phyloP scores from a whole-genome alignment of 2,329 filamentous ascomycete species.

The Exophiala spinifera region DNA sequence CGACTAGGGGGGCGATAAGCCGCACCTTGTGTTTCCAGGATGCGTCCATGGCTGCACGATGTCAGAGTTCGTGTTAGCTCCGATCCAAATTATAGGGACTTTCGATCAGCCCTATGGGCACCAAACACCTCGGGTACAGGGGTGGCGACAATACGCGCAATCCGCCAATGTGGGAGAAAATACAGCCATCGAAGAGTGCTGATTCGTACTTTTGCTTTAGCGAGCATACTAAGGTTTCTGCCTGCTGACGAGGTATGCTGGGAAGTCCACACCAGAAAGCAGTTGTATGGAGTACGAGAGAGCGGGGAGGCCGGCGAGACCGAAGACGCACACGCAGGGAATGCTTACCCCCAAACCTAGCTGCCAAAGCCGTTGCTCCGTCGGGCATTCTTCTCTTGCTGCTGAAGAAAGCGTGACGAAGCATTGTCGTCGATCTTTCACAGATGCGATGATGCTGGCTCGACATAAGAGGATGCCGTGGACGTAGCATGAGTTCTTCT shows the following conservation, averaged over 20 bases:
- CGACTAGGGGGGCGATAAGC: not conserved
- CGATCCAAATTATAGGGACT: not conserved
- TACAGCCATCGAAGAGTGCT: not conserved
- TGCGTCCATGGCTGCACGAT: conserved; percentile 2
- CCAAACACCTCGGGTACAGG: not conserved
- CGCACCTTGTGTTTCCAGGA: conserved; percentile 2
- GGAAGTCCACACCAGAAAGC: not conserved
- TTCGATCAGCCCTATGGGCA: conserved; percentile 9
- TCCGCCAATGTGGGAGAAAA: not conserved
- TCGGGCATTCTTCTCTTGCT: no score
- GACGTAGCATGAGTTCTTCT: no score
- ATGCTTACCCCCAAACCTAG: no score
- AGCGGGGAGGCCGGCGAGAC: no score
- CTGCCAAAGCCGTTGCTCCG: no score
- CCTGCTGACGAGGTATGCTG: not conserved
- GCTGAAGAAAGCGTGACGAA: no score
- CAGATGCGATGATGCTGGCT: no score
- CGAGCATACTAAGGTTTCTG: not conserved
- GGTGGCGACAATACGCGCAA: not conserved
- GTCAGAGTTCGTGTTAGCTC: not conserved
- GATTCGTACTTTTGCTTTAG: not conserved
- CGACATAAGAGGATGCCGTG: no score
- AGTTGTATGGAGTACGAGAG: no score
- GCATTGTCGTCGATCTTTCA: no score
- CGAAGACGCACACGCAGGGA: no score